Base-by-base conservation (phyloP, 1,284 basidiomycete genomes). In the Pyrrhoderma lamaoense region DNA sequence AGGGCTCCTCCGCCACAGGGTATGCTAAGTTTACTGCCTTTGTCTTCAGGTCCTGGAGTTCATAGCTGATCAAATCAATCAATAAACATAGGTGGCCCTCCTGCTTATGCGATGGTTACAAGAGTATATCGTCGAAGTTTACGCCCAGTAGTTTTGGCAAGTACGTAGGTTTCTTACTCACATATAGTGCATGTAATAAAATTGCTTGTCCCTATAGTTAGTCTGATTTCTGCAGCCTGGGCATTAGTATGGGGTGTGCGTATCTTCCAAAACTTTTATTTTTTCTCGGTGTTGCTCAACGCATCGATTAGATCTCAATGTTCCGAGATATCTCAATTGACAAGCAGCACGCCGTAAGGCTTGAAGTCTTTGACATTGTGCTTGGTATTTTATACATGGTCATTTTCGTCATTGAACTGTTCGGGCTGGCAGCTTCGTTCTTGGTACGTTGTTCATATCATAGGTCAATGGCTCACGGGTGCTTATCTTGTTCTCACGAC, bases 311-410 rank as follows among this genome's bases (percentile, higher is more conserved):
- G 83, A 75, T 85, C 56, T 70, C 74, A 9, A 74, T 72, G 47
- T 85, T 84, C 63, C 70, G 75, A 58, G 74, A 74, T 56, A 74
- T 77, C 49, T 64, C 64, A 11, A 62, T 73, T 21, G 79, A 77
- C 51, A 61, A 70, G 53, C 59, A 57, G 22, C 65, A 83, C 83
- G 61, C 42, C 1, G 65, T 71, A 2, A 74, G 74, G 58, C 68
- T 90, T 45, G 76, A 73, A 2, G 71, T 72, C 0, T 70, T 81
- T 53, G 75, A 79, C 16, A 77, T 89, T 48, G 75, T 79, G 0
- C 65, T 85, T 38, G 84, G 82, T 0, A 65, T 69, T 3, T 49
- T 85, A 47, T 83, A 77, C 61, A 68, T 74, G 47, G 67, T 65
- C 0, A 68, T 77, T 14, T 72, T 74, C 18, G 68, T 60, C 1